Evolutionary conservation across 495 filamentous ascomycete genomes (phyloP).

Genomic region (Aspergillus egyptiacus): DNA sequence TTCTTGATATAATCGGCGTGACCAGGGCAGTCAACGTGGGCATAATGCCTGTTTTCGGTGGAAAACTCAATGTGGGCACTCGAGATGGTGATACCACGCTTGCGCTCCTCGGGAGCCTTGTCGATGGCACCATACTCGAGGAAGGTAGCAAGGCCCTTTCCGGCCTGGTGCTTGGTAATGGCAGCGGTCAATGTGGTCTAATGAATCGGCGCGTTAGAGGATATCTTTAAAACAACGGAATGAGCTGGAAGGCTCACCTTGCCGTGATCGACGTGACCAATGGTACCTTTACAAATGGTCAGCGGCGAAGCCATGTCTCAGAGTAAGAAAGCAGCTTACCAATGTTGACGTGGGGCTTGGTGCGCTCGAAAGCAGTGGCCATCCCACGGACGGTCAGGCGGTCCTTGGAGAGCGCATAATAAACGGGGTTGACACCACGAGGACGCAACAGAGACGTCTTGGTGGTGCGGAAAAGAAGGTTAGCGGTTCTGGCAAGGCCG

Average conservation of each 20-base stretch:
- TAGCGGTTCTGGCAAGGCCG: conserved; percentile 56
- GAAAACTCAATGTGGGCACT: conserved; percentile 97
- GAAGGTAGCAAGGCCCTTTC: conserved; percentile 88
- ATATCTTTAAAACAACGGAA: conserved; percentile 16
- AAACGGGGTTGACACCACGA: conserved; percentile 58
- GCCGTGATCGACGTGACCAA: conserved; percentile 99
- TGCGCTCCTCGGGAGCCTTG: conserved; percentile 97
- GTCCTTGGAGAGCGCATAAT: conserved; percentile 61
- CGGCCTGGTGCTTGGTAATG: conserved; percentile 93
- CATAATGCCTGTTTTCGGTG: conserved; percentile 88
- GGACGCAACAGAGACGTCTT: conserved; percentile 56
- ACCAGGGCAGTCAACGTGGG: conserved; percentile 98
- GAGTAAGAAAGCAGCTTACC: conserved; percentile 45
- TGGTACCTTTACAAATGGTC: conserved; percentile 60
- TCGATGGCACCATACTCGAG: conserved; percentile 96
- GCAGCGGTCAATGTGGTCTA: conserved; percentile 97
- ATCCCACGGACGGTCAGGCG: conserved; percentile 64
- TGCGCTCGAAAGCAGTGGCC: conserved; percentile 77
- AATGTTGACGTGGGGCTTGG: conserved; percentile 97
- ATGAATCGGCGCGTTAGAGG: conserved; percentile 21
- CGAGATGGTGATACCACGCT: conserved; percentile 99
- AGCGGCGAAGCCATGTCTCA: neutral
- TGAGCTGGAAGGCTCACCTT: conserved; percentile 57
- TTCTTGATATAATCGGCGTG: conserved; percentile 99
- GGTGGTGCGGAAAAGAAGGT: conserved; percentile 64